phyloP scores from a whole-genome alignment of 2,329 filamentous ascomycete species.

The Aspergillus alliaceus region DNA sequence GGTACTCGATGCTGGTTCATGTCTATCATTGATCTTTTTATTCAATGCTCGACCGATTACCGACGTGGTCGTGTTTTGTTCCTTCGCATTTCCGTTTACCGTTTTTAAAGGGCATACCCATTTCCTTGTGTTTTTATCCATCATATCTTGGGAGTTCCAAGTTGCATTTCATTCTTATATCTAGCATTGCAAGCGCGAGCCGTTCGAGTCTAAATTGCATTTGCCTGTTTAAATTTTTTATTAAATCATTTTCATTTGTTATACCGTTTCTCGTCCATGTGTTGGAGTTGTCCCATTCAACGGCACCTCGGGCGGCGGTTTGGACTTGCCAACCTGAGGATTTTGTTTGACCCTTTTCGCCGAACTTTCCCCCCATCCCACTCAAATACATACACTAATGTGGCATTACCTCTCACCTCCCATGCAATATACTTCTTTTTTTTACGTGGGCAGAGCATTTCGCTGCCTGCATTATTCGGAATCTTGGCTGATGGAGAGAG shows the following conservation, averaged over 20 bases:
- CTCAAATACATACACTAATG: constrained; percentile 19
- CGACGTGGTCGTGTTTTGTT: constrained; percentile 8
- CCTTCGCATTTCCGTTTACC: constrained; percentile 29
- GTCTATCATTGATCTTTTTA: constrained; percentile 13
- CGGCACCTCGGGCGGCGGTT: constrained; percentile 1
- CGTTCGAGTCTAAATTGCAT: constrained; percentile 34
- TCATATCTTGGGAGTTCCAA: constrained; percentile 31
- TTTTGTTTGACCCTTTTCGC: constrained; percentile 4
- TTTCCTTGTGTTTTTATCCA: constrained; percentile 32
- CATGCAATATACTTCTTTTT: constrained; percentile 3
- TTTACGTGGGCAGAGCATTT: not conserved
- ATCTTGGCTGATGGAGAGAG: constrained; percentile 19
- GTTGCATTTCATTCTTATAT: constrained; percentile 38
- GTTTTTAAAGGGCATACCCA: constrained; percentile 34
- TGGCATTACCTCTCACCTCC: constrained; percentile 19
- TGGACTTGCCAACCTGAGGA: not conserved
- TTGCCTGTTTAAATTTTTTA: constrained; percentile 16
- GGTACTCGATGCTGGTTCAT: constrained; percentile 13
- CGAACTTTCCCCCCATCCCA: constrained; percentile 1
- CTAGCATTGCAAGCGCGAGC: constrained; percentile 50
- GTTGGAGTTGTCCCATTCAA: constrained; percentile 6
- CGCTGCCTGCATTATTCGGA: constrained; percentile 1
- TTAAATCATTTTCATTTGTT: constrained; percentile 8
- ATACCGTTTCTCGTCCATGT: constrained; percentile 12
- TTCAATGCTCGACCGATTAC: constrained; percentile 10